Evolutionary conservation across 2,329 filamentous ascomycete genomes (phyloP), one percentile per base, ranked within the genome.

Genomic region (Fusarium mexicanum): DNA sequence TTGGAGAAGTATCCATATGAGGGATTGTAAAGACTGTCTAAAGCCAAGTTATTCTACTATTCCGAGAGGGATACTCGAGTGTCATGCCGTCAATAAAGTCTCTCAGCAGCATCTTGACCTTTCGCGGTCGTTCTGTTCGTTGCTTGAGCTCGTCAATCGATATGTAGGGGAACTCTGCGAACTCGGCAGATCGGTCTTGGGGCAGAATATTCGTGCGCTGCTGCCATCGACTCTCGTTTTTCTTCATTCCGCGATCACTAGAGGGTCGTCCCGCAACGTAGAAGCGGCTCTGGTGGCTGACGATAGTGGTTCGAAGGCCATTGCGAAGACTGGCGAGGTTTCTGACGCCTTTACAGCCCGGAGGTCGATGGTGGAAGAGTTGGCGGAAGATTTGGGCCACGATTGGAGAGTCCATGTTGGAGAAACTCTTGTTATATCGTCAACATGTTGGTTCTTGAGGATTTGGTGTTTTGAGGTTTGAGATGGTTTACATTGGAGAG

Each of bases 1-100:
- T 97, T 98, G 61, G 95, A 95, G 83, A 98, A 98, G 86, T 98
- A 98, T 76, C 96, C 95, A 80, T 98, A 98, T 76, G 94, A 88
- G 0, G 95, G 95, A 80, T 98, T 98, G 82, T 98, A 98, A 20
- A 98, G 85, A 80, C 94, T 96, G 85, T 98, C 95, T 97, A 14
- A 29, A 51, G 24, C 26, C 26, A 17, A 18, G 22, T 40, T 57
- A 83, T 64, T 73, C 70, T 54, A 77, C 76, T 17, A 71, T 71
- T 54, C 20, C 29, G 41, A 40, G 17, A 20, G n/a, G n/a, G 11
- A 37, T 9, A 38, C 18, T 44, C 47, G 64, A 48, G 35, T 16
- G 81, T 82, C 78, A 68, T 78, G 95, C 93, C 95, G 83, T 99
- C 96, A 80, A 99, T 96, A 80, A 99, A 99, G 87, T 99, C 97